Conservation (phyloP, 306 rosid genomes). For the Dryas alaskensis region DNA sequence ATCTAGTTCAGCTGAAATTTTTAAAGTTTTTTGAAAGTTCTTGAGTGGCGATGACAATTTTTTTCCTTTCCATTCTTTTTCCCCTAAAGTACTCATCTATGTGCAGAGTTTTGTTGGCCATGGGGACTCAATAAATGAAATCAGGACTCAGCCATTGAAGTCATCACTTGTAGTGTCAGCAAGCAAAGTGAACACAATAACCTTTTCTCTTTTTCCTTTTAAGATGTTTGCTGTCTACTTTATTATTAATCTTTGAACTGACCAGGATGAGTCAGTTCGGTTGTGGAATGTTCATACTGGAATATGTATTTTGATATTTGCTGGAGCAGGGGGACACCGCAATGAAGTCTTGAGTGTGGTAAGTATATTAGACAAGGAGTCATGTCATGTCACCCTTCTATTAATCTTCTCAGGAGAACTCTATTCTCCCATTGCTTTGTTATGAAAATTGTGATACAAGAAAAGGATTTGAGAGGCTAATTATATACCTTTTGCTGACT, state of each 20-base stretch:
- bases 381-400: constrained; percentile 4
- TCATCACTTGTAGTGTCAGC: constrained; percentile 87
- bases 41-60: not conserved
- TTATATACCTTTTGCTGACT: constrained; percentile 23
- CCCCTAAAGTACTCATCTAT: constrained; percentile 3
- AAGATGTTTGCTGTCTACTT: constrained; percentile 18
- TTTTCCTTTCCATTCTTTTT: constrained; percentile 7
- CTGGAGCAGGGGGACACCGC: constrained; percentile 99
- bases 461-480: not conserved
- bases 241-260: constrained; percentile 33
- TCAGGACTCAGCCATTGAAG: constrained; percentile 80
- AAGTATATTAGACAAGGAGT: constrained; percentile 31
- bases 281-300: constrained; percentile 94
- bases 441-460: not conserved
- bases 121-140: constrained; percentile 91
- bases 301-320: constrained; percentile 80
- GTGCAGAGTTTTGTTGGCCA: constrained; percentile 93
- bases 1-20: not conserved
- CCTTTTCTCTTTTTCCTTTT: constrained; percentile 11
- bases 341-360: constrained; percentile 97
- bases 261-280: constrained; percentile 96
- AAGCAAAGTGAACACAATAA: constrained; percentile 61
- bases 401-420: constrained; percentile 1
- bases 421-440: not conserved
- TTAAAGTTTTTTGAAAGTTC: not conserved